Conservation (phyloP, 805 yeast species). For the Saccharomycopsis fermentans region DNA sequence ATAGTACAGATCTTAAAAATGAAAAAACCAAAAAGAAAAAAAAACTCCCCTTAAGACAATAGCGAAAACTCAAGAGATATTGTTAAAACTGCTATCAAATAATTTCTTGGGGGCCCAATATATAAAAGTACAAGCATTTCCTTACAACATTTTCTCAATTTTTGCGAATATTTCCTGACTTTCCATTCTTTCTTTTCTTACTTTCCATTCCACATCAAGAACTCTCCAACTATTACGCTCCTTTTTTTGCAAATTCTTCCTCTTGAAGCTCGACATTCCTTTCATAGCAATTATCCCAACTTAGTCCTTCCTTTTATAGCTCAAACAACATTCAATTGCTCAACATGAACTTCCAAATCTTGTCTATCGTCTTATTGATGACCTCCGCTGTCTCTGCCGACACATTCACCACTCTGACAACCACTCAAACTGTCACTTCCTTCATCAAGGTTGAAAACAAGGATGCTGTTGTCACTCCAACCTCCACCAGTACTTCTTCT, state of each 20-base stretch:
- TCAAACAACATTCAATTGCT: not conserved
- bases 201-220: not conserved
- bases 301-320: not conserved
- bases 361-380: not conserved
- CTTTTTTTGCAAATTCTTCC: not conserved
- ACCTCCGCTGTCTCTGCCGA: not conserved
- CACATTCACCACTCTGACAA: not conserved
- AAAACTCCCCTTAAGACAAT: not conserved
- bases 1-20: not conserved
- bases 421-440: not conserved
- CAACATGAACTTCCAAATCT: not conserved
- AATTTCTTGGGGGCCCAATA: too few relatives aligned
- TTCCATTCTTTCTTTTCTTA: too few relatives aligned
- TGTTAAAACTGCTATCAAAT: not conserved
- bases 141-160: not conserved
- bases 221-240: slow-evolving; percentile 1
- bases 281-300: not conserved
- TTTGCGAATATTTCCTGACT: not conserved
- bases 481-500: not conserved
- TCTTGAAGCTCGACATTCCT: not conserved
- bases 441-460: not conserved
- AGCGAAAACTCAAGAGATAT: not conserved
- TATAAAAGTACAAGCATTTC: not conserved
- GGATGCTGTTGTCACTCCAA: not conserved
- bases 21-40: too few relatives aligned